Evolutionary conservation across 208 protist species (phyloP).

Genomic region (Trypanosoma caninum): DNA sequence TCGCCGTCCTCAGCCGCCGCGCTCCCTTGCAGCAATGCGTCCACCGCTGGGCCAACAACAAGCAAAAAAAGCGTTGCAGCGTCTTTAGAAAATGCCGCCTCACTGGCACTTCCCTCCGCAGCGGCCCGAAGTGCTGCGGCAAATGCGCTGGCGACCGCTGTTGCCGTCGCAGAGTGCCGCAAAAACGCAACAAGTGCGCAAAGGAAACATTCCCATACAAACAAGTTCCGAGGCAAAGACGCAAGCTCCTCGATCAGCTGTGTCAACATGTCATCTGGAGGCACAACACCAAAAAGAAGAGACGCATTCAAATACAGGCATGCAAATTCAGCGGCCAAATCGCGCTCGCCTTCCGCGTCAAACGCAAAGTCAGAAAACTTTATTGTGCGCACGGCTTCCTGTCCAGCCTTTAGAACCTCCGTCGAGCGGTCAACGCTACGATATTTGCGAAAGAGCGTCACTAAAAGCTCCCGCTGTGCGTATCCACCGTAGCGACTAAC

Average conservation of each 20-base stretch:
- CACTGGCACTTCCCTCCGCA: too few relatives aligned
- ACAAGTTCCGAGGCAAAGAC: constrained; percentile 9
- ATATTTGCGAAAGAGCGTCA: constrained; percentile 22
- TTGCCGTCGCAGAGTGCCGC: background rate
- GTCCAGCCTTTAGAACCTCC: constrained; percentile 1
- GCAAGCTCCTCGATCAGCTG: constrained; percentile 8
- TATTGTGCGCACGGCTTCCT: constrained; percentile 6
- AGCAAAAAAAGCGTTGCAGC: constrained; percentile 10
- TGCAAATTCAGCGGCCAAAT: constrained; percentile 23
- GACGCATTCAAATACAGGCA: constrained; percentile 28
- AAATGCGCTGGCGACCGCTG: background rate
- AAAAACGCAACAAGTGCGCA: constrained; percentile 12
- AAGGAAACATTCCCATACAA: constrained; percentile 29
- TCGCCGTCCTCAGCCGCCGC: background rate
- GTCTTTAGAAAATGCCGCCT: constrained; percentile 18
- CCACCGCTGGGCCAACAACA: background rate
- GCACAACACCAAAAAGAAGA: constrained; percentile 14
- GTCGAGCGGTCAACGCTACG: constrained; percentile 20
- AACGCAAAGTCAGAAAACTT: constrained; percentile 16
- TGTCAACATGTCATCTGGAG: constrained; percentile 16
- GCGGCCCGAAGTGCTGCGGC: too few relatives aligned
- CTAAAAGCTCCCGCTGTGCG: constrained; percentile 12
- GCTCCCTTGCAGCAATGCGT: background rate
- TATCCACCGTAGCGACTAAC: constrained; percentile 26
- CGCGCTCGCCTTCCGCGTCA: constrained; percentile 16